Base-by-base conservation (phyloP, 192 early-diverging fungal species). In the Backusella psychrophila region DNA sequence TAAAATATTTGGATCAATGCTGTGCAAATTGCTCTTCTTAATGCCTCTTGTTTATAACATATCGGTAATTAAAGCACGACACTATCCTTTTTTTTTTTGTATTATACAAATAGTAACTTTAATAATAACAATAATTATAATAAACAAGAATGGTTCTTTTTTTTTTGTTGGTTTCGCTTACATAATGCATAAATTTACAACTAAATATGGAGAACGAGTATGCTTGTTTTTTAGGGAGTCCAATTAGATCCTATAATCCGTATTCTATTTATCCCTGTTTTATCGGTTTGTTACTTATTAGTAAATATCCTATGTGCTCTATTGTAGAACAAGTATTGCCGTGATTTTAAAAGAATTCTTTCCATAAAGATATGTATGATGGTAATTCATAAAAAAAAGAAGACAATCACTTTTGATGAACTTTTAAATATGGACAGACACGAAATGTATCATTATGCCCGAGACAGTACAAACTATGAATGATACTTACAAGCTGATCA, bases 1-100 rank as follows among this genome's bases (percentile, higher is more conserved):
- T 70, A 7, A 69, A 70, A 56, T 76, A 76, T 35, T 31, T 70
- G 2, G 75, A 76, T 63, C 68, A 76, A 5, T 76, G 75, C 49
- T 76, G 75, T 70, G 52, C 52, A 33, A 67, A 76, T 39, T 76
- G 75, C 34, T 63, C 56, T 63, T 63, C 15, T 6, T 44, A 44
- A 44, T 44, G 15, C 15, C 14, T 33, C 33, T 33, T 33, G 33
- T 17, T 44, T 17, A 17, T 49, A 19, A 49, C 19, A 49, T 21
- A 49, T 49, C 19, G 46, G 46, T n/a, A 49, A 49, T 44, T 44
- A 44, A 44, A 17, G 4, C 42, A 44, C 15, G 5, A 1, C 15
- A 4, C 5, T 15, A 3, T 4, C 4, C n/a, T n/a, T 39, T 39
- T 39, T 7, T 19, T 44, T 44, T 44, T 4, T 44, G 42, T 44